A percentile compares a stretch with the other conserved stretches of the same genome.
phyloP scores from a whole-genome alignment of 805 yeast species.

The Cyberlindnera maritima region DNA sequence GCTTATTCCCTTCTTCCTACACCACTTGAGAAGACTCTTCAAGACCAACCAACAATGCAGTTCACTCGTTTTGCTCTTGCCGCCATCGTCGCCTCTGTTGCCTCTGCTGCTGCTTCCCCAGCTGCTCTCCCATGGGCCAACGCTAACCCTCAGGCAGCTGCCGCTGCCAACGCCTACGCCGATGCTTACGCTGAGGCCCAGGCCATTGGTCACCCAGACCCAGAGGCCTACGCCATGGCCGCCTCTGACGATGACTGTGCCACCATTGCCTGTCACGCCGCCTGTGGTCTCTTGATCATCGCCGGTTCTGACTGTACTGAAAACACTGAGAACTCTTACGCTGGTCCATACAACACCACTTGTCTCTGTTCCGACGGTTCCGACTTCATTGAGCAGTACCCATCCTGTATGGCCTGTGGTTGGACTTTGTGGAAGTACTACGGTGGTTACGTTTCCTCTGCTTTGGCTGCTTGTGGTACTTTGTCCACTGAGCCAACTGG shows the following conservation, averaged over 20 bases:
- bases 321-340: constrained; percentile 25
- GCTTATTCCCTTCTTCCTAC: constrained; percentile 1
- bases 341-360: constrained; percentile 23
- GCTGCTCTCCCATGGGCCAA: constrained; percentile 23
- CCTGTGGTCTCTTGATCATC: constrained; percentile 34
- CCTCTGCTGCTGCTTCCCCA: constrained; percentile 1
- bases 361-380: constrained; percentile 26
- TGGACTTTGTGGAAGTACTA: constrained; percentile 38
- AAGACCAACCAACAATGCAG: background rate
- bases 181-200: constrained; percentile 23
- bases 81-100: constrained; percentile 1
- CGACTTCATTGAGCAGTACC: constrained; percentile 22
- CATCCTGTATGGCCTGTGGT: constrained; percentile 36
- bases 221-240: constrained; percentile 23
- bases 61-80: constrained; percentile 10
- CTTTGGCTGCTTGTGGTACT: constrained; percentile 29
- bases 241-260: constrained; percentile 28
- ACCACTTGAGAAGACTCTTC: background rate
- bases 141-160: constrained; percentile 20
- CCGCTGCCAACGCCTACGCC: constrained; percentile 22
- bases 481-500: constrained; percentile 30
- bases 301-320: constrained; percentile 33
- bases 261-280: constrained; percentile 32
- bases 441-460: constrained; percentile 28
- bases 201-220: constrained; percentile 23